Evolutionary conservation across 2,329 filamentous ascomycete genomes (phyloP).

Genomic region (Pseudogymnoascus sp.): DNA sequence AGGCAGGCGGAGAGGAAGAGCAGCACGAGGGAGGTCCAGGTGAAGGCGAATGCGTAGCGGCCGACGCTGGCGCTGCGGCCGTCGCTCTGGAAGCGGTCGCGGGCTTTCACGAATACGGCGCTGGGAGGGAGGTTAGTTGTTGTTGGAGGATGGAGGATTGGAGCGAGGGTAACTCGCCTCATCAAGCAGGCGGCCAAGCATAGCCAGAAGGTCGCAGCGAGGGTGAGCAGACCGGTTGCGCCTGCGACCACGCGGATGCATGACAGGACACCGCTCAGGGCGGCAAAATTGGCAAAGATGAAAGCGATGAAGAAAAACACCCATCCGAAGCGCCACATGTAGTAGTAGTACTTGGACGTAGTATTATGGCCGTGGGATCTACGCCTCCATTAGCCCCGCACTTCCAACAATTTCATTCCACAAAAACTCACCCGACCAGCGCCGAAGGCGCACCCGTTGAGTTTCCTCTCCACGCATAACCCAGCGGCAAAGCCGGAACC

Average conservation of each 20-base stretch:
- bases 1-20: slow-evolving; percentile 60
- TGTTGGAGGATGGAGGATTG: slow-evolving; percentile 18
- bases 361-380: slow-evolving; percentile 49
- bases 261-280: slow-evolving; percentile 62
- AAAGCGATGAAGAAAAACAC: slow-evolving; percentile 81
- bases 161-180: slow-evolving; percentile 50
- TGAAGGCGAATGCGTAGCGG: slow-evolving; percentile 65
- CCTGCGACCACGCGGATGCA: slow-evolving; percentile 65
- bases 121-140: slow-evolving; percentile 30
- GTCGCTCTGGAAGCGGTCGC: slow-evolving; percentile 53
- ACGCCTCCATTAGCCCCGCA: slow-evolving; percentile 10
- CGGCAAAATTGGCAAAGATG: slow-evolving; percentile 64
- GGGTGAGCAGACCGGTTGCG: slow-evolving; percentile 51
- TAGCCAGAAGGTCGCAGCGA: slow-evolving; percentile 62
- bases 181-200: slow-evolving; percentile 61
- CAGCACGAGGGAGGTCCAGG: slow-evolving; percentile 63
- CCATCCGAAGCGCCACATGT: slow-evolving; percentile 87
- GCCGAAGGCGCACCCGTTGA: slow-evolving; percentile 42
- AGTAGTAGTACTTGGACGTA: slow-evolving; percentile 60
- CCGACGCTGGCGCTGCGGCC: slow-evolving; percentile 56
- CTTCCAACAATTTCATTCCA: neutral
- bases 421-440: slow-evolving; percentile 43
- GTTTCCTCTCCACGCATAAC: slow-evolving; percentile 62
- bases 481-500: slow-evolving; percentile 59
- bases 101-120: slow-evolving; percentile 59